Percentiles rank a stretch among this genome's conserved stretches.
Conservation (phyloP, 495 filamentous ascomycete species). For the Penicillium odoratum region DNA sequence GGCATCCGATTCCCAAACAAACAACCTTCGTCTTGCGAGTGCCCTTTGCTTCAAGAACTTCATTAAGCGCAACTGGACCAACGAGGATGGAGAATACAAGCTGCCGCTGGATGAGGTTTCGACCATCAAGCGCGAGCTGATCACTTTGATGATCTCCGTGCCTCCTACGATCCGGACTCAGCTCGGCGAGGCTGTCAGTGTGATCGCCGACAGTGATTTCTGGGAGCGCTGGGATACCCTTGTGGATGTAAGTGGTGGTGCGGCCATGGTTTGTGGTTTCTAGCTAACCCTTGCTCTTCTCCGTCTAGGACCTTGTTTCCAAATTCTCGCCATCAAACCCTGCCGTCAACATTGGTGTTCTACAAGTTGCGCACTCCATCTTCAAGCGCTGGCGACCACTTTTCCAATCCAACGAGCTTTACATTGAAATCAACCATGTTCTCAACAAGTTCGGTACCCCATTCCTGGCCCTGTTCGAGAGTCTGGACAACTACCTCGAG, state of each 20-base stretch:
- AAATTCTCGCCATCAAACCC: conserved; percentile 76
- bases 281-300: conserved; percentile 1
- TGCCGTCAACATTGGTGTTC: conserved; percentile 83
- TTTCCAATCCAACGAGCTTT: conserved; percentile 86
- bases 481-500: conserved; percentile 74
- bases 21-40: conserved; percentile 81
- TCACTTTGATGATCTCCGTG: conserved; percentile 93
- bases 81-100: conserved; percentile 91
- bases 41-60: conserved; percentile 98
- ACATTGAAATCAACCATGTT: conserved; percentile 93
- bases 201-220: conserved; percentile 98
- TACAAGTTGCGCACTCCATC: conserved; percentile 97
- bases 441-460: conserved; percentile 76
- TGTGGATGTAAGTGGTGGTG: conserved; percentile 58
- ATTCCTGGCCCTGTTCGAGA: conserved; percentile 74
- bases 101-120: conserved; percentile 75
- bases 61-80: conserved; percentile 86
- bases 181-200: conserved; percentile 91
- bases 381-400: conserved; percentile 95
- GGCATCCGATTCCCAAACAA: conserved; percentile 63
- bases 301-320: conserved; percentile 75
- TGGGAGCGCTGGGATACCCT: conserved; percentile 93
- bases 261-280: background rate
- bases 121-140: conserved; percentile 89
- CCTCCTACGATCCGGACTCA: conserved; percentile 86